Conservation (phyloP, 192 early-diverging fungal genomes). For the Endogone sp. region DNA sequence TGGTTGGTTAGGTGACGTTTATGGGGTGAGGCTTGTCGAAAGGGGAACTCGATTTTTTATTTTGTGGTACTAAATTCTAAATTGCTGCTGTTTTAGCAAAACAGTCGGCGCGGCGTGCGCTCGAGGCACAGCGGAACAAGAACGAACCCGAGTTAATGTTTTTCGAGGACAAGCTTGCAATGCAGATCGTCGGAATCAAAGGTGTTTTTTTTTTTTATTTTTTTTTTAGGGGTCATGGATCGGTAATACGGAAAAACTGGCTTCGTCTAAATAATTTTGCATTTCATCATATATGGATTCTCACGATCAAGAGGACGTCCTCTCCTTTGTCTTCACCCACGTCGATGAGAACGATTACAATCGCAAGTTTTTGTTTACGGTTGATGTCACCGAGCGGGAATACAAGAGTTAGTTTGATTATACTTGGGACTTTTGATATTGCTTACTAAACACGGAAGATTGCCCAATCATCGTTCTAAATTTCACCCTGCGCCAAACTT, state of each 20-base stretch:
- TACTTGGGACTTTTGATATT: not conserved
- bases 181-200: not conserved
- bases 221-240: not conserved
- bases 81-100: not conserved
- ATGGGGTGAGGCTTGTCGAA: too few species aligned
- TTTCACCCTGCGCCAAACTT: too few species aligned
- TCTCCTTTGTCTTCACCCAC: not conserved
- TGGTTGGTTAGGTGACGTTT: too few species aligned
- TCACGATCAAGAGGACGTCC: not conserved
- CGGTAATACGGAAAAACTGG: not conserved
- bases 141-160: not conserved
- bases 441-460: too few species aligned
- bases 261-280: too few species aligned
- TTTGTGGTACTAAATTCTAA: too few species aligned
- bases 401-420: not conserved
- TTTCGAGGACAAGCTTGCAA: not conserved
- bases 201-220: not conserved
- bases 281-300: too few species aligned
- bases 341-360: not conserved
- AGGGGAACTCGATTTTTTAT: not conserved
- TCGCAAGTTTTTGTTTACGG: not conserved
- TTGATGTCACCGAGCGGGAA: not conserved
- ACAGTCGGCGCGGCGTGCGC: not conserved
- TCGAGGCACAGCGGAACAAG: not conserved
- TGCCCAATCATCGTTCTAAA: too few species aligned